Base-by-base conservation (phyloP, 2,329 filamentous ascomycete species). In the Aspergillus phoenicis region DNA sequence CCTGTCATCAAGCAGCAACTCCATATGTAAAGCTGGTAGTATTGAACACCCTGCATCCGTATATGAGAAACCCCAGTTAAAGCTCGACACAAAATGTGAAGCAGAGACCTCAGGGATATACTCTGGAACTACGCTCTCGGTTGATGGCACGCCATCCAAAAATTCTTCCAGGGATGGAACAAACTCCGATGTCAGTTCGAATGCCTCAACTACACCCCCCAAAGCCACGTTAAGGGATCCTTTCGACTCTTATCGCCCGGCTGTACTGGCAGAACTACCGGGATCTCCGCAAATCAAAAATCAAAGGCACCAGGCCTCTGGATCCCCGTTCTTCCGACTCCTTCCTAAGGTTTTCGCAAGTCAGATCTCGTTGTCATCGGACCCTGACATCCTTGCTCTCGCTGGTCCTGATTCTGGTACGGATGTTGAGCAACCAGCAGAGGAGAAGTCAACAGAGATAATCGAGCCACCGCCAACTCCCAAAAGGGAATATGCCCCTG, bases 381-480 rank as follows among this genome's bases (percentile, higher is more conserved):
- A 77, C 55, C 75, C 75, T 39, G 72, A 77, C 41, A 77, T 77
- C 36, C 70, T 69, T 0, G 75, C 74, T 15, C 70, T 77, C 3
- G 67, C 70, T 5, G 70, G 74, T 28, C 67, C 71, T 11, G 70
- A 65, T 30, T 43, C 63, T 8, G 65, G 64, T 17, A 66, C 65
- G 4, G 72, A 73, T 54, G 52, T 73, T 26, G 72, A 72, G 52
- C 71, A 73, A 59, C 70, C 73, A 41, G 63, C 66, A 5, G 62
- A 15, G 11, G 71, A 72, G 52, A 71, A 73, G 57, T 69, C 73
- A 45, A 62, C 66, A 4, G 62, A 64, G 3, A 11, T 30, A 13
- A 26, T 33, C 11, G 45, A 30, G 10, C 59, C 57, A 5, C 58
- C 59, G 13, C 62, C 54, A 7, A 47, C 60, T 20, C 52, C 62